A percentile compares a stretch with the other conserved stretches of the same genome.
Evolutionary conservation across 805 yeast species (phyloP).

Genomic region (Maudiozyma bulderi): DNA sequence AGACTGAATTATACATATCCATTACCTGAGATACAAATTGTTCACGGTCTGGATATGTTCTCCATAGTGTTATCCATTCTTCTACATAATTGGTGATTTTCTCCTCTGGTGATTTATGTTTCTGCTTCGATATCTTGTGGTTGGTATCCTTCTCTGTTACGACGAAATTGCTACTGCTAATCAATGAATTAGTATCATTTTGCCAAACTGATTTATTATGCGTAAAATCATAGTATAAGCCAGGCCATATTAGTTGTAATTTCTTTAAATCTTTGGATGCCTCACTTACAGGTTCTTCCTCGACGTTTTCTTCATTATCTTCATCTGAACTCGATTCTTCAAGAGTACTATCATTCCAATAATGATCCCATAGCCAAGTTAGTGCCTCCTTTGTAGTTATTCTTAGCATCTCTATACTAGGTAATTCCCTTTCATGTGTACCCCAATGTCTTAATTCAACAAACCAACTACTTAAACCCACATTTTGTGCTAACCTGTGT

Average conservation of each 20-base stretch:
- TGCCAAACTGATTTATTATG: slow-evolving; percentile 13
- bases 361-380: slow-evolving; percentile 62
- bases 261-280: neutral
- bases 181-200: slow-evolving; percentile 8
- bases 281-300: slow-evolving; percentile 1
- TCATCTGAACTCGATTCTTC: slow-evolving; percentile 17
- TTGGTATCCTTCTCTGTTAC: slow-evolving; percentile 43
- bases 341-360: slow-evolving; percentile 45
- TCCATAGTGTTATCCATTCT: slow-evolving; percentile 15
- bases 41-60: slow-evolving; percentile 4
- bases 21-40: slow-evolving; percentile 9
- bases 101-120: slow-evolving; percentile 21
- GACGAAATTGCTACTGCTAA: slow-evolving; percentile 18
- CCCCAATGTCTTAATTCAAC: slow-evolving; percentile 87
- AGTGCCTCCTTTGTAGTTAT: slow-evolving; percentile 51
- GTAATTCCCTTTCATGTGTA: slow-evolving; percentile 74
- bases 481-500: slow-evolving; percentile 56
- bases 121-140: slow-evolving; percentile 36
- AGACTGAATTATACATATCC: slow-evolving; percentile 7
- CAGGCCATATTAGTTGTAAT: slow-evolving; percentile 3
- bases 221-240: slow-evolving; percentile 2
- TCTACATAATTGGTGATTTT: slow-evolving; percentile 9
- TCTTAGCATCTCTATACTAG: slow-evolving; percentile 60
- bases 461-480: slow-evolving; percentile 66
- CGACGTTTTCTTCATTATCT: slow-evolving; percentile 2